Base-by-base conservation (phyloP, 192 early-diverging fungal species). In the Entrophospora sp. region DNA sequence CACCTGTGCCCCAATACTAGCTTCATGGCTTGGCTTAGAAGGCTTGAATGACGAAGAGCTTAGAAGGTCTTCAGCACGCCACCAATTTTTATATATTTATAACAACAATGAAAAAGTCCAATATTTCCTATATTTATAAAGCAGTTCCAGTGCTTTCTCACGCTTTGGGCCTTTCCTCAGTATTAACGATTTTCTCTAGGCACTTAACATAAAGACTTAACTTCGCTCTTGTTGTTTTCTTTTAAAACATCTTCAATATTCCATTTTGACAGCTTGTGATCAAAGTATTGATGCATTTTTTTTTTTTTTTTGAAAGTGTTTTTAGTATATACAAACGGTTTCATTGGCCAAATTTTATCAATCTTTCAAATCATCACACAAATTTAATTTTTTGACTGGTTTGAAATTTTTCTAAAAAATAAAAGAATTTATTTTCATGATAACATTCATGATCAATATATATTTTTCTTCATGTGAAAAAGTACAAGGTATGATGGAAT, bases 241-340 rank as follows among this genome's bases (percentile, higher is more conserved):
- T 51, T 51, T 52, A 48, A 65, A 52, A 65, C 43, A 30, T n/a
- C 61, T 5, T 7, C 0, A 1, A 63, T 27, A 49, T 46, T 63
- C 42, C 61, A 63, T 52, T 65, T 31, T 1, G 30, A 38, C 20
- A 1, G 36, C 30, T 35, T 53, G 31, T 48, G 64, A 52, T 40
- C 25, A 37, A 65, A 65, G 64, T 65, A 65, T 37, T 7, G 18
- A 8, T 58, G 3, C n/a, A 58, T 51, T 49, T 24, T 28, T 51
- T 51, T 28, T 51, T 51, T 45, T n/a, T n/a, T n/a, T n/a, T n/a
- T n/a, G n/a, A n/a, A n/a, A n/a, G n/a, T n/a, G n/a, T n/a, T n/a
- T n/a, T n/a, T n/a, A n/a, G n/a, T n/a, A n/a, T n/a, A n/a, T n/a
- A n/a, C n/a, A n/a, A n/a, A n/a, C n/a, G n/a, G n/a, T n/a, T n/a